Evolutionary conservation across 2,329 filamentous ascomycete genomes (phyloP).

Genomic region (Penicillium fuscoglaucum): DNA sequence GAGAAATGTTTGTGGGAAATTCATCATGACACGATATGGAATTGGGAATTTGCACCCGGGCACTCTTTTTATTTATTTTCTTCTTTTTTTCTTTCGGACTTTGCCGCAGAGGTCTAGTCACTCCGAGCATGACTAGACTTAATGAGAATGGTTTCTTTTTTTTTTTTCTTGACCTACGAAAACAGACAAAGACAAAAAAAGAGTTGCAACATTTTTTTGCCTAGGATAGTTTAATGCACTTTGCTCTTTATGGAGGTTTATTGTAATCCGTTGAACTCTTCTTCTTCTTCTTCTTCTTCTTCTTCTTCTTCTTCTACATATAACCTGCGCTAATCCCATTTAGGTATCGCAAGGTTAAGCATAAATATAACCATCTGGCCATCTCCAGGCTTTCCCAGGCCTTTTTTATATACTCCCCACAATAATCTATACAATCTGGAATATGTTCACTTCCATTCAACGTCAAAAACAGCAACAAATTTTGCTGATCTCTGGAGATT

Average conservation of each 20-base stretch:
- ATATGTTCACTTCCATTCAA: background rate
- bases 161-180: conserved; percentile 4
- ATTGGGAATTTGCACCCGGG: conserved; percentile 23
- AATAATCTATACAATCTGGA: background rate
- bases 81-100: conserved; percentile 12
- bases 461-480: background rate
- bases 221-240: conserved; percentile 21
- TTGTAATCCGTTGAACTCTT: background rate
- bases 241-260: background rate
- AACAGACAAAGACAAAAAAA: conserved; percentile 15
- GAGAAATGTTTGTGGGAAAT: background rate
- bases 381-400: background rate
- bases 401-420: background rate
- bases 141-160: conserved; percentile 15
- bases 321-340: background rate
- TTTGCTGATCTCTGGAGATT: background rate
- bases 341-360: background rate
- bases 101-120: conserved; percentile 12
- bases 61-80: conserved; percentile 6
- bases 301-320: background rate
- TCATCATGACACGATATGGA: conserved; percentile 16
- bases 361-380: background rate
- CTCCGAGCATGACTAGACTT: conserved; percentile 21
- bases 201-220: conserved; percentile 3
- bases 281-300: background rate